Conservation (phyloP, 768 basidiomycete species). For the Termitomyces sp. region DNA sequence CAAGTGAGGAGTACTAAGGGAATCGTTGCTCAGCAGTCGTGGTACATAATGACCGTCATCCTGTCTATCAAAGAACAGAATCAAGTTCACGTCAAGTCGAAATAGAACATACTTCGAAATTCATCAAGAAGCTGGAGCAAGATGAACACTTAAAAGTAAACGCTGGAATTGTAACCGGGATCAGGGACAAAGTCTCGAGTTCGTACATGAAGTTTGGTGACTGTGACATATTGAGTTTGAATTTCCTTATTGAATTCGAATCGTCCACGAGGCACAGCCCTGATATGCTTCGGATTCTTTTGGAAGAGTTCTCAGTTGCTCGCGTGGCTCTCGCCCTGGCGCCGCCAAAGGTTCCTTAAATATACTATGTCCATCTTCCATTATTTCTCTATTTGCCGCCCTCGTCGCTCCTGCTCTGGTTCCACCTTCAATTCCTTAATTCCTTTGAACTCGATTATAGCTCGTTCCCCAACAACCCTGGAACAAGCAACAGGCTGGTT, state of each 20-base stretch:
- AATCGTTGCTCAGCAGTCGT: background rate
- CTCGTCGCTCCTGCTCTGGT: background rate
- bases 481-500: background rate
- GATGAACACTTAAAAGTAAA: background rate
- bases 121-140: background rate
- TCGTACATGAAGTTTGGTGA: background rate
- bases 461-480: background rate
- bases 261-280: conserved; percentile 11
- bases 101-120: background rate
- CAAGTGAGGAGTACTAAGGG: background rate
- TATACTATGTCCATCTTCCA: conserved; percentile 8
- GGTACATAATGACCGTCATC: background rate
- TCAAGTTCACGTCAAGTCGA: background rate
- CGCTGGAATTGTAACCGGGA: background rate
- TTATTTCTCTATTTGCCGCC: conserved; percentile 4
- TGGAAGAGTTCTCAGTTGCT: conserved; percentile 7
- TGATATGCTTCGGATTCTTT: conserved; percentile 12
- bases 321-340: conserved; percentile 14
- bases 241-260: conserved; percentile 4
- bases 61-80: background rate
- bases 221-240: conserved; percentile 2
- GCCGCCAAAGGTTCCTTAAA: conserved; percentile 13
- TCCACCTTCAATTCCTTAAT: background rate
- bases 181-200: background rate
- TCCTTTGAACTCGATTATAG: background rate